phyloP scores from a whole-genome alignment of 2,329 filamentous ascomycete genomes.

The Cladorrhinum sp. region DNA sequence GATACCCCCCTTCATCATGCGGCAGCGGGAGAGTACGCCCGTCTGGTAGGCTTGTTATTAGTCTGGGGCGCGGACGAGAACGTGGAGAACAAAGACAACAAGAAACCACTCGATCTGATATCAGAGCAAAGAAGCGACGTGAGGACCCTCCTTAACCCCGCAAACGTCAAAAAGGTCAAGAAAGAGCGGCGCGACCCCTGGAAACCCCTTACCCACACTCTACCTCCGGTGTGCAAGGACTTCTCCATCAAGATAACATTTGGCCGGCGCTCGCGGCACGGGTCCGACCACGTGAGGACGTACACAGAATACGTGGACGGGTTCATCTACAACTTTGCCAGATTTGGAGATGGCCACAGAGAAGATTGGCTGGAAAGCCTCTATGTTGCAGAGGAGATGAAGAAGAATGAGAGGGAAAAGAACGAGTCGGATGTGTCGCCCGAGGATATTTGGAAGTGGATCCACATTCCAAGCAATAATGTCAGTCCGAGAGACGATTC shows the following conservation, averaged over 20 bases:
- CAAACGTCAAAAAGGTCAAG: background rate
- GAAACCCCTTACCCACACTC: background rate
- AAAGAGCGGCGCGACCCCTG: background rate
- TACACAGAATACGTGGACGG: background rate
- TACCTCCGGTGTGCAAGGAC: background rate
- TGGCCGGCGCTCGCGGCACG: background rate
- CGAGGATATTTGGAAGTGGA: background rate
- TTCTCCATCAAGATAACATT: background rate
- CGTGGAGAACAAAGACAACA: background rate
- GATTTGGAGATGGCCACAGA: no score
- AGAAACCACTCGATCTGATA: background rate
- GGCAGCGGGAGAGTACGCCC: background rate
- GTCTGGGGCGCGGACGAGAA: background rate
- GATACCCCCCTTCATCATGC: background rate
- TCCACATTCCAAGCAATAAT: background rate
- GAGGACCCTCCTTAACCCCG: background rate
- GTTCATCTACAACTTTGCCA: no score
- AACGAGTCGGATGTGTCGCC: no score
- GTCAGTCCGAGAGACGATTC: background rate
- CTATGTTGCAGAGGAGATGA: no score
- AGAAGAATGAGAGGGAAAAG: no score
- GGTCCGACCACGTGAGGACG: background rate
- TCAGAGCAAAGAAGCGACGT: background rate
- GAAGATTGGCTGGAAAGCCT: no score
- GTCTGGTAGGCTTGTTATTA: background rate